phyloP scores from a whole-genome alignment of 2,329 filamentous ascomycete genomes.

The Phyllosticta capitalensis region DNA sequence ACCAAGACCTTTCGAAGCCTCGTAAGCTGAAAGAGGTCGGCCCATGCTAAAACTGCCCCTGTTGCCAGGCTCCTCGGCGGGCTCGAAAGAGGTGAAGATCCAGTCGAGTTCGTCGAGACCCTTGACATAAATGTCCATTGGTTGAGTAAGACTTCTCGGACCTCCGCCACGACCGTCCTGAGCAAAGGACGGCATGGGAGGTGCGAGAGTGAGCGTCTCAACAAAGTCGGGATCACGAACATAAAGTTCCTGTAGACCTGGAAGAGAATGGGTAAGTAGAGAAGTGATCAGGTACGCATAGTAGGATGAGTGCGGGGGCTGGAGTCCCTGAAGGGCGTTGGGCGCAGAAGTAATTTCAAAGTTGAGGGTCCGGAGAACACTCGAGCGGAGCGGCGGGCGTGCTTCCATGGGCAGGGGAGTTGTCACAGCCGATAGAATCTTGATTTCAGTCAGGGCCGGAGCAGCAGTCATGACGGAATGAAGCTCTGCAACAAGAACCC shows the following conservation, averaged over 20 bases:
- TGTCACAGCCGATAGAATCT: slow-evolving; percentile 47
- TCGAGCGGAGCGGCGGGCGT: slow-evolving; percentile 57
- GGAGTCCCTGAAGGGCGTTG: slow-evolving; percentile 48
- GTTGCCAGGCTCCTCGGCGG: slow-evolving; percentile 34
- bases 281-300: slow-evolving; percentile 82
- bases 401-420: slow-evolving; percentile 47
- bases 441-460: slow-evolving; percentile 48
- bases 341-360: slow-evolving; percentile 67
- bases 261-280: slow-evolving; percentile 65
- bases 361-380: slow-evolving; percentile 61
- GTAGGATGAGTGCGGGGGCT: slow-evolving; percentile 50
- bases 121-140: slow-evolving; percentile 55
- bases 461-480: slow-evolving; percentile 52
- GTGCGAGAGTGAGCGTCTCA: slow-evolving; percentile 65
- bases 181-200: slow-evolving; percentile 49
- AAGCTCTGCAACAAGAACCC: slow-evolving; percentile 54
- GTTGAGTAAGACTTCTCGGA: slow-evolving; percentile 29
- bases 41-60: slow-evolving; percentile 31
- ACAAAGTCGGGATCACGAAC: slow-evolving; percentile 79
- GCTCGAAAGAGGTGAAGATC: slow-evolving; percentile 55
- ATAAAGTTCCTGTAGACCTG: slow-evolving; percentile 66
- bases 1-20: slow-evolving; percentile 38
- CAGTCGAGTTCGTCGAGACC: slow-evolving; percentile 58
- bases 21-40: slow-evolving; percentile 37
- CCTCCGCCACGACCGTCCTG: slow-evolving; percentile 19